Conservation (phyloP, 306 rosid genomes). For the Malus asiatica region DNA sequence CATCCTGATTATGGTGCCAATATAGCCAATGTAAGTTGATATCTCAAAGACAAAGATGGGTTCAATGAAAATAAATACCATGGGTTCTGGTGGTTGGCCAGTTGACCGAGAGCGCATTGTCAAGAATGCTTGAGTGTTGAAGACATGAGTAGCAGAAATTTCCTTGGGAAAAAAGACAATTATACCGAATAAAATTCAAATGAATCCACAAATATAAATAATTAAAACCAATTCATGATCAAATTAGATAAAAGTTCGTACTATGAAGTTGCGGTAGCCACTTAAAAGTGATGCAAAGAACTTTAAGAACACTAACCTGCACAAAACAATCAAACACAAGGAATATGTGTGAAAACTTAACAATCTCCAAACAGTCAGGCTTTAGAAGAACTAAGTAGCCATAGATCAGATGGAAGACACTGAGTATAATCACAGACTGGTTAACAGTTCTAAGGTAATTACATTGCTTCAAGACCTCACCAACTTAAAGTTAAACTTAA, state of each 20-base stretch:
- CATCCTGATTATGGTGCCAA: not conserved
- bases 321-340: conserved; percentile 15
- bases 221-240: conserved; percentile 16
- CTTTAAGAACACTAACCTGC: conserved; percentile 91
- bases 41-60: conserved; percentile 19
- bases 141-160: conserved; percentile 61
- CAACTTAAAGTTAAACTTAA: not conserved
- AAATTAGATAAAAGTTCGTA: conserved; percentile 36
- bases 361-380: not conserved
- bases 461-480: not conserved
- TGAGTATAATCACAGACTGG: not conserved
- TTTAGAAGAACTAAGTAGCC: not conserved
- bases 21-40: not conserved
- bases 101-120: conserved; percentile 86
- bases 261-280: conserved; percentile 94
- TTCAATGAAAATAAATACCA: conserved; percentile 46
- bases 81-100: conserved; percentile 79
- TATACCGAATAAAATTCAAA: conserved; percentile 20
- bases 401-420: not conserved
- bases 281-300: conserved; percentile 92
- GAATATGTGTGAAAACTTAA: not conserved
- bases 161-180: conserved; percentile 41
- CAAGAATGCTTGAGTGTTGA: conserved; percentile 85
- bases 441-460: not conserved
- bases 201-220: not conserved